phyloP scores from a whole-genome alignment of 768 basidiomycete genomes.

The Xerocomellus intermedius region DNA sequence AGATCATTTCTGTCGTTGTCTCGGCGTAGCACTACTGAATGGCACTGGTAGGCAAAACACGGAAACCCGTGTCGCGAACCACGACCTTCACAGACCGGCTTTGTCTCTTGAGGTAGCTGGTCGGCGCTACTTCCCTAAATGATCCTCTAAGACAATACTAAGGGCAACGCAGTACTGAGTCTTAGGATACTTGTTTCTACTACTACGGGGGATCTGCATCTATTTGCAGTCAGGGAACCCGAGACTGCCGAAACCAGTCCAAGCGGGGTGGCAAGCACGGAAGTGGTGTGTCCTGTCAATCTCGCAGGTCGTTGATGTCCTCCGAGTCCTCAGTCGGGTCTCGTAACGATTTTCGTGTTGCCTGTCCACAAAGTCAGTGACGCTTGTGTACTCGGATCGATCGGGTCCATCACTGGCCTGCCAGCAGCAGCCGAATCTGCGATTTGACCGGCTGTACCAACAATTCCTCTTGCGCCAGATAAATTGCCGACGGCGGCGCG shows the following conservation, averaged over 20 bases:
- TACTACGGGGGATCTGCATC: neutral
- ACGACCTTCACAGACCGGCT: neutral
- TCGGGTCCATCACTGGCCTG: too few relatives aligned
- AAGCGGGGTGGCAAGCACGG: conserved; percentile 62
- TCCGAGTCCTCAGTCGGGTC: conserved; percentile 59
- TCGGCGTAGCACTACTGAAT: neutral
- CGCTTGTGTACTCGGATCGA: neutral
- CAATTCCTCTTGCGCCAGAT: too few relatives aligned
- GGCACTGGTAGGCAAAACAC: neutral
- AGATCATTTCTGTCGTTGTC: neutral
- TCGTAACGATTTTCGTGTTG: conserved; percentile 59
- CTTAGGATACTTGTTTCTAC: neutral
- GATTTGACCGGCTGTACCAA: too few relatives aligned
- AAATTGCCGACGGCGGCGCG: too few relatives aligned
- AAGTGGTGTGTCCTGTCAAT: conserved; percentile 63
- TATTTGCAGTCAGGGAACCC: conserved; percentile 58
- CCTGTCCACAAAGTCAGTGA: conserved; percentile 33
- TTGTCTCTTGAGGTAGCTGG: neutral
- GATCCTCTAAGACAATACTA: neutral
- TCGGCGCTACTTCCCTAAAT: neutral
- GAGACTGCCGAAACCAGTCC: conserved; percentile 61
- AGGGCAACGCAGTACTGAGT: neutral
- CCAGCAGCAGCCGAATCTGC: too few relatives aligned
- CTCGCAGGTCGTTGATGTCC: conserved; percentile 49
- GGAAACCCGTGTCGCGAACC: neutral